Evolutionary conservation across 441 rosid genomes (phyloP).

Genomic region (Populus tomentosa): DNA sequence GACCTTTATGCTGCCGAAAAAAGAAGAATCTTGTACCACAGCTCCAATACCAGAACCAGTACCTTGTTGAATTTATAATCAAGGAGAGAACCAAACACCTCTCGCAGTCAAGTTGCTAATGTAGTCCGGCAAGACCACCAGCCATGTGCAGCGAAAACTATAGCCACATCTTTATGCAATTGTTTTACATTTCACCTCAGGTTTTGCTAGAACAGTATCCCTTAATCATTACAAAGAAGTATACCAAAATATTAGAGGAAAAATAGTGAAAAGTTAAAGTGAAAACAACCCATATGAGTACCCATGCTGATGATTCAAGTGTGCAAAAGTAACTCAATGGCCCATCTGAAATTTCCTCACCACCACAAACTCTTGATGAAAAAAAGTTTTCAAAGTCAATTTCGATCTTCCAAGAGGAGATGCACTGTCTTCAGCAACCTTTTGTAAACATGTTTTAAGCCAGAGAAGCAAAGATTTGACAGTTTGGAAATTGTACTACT

Average conservation of each 20-base stretch:
- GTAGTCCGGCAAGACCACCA: constrained; percentile 8
- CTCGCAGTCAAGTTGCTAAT: background rate
- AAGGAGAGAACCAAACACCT: background rate
- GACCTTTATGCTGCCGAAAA: background rate
- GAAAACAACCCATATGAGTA: constrained; percentile 35
- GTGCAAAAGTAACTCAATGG: constrained; percentile 18
- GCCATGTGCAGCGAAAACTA: constrained; percentile 20
- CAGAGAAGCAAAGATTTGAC: constrained; percentile 27
- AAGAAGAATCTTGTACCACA: background rate
- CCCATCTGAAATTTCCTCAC: constrained; percentile 18
- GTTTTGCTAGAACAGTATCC: constrained; percentile 8
- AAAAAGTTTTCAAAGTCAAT: background rate
- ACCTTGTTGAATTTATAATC: background rate
- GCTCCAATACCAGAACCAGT: background rate
- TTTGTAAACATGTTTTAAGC: constrained; percentile 18
- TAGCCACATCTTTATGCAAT: background rate
- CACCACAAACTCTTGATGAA: constrained; percentile 19
- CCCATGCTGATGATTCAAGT: constrained; percentile 40
- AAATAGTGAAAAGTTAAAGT: constrained; percentile 1
- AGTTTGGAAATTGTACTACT: constrained; percentile 22
- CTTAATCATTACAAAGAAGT: constrained; percentile 3
- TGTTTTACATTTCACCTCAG: background rate
- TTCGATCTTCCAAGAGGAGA: constrained; percentile 15
- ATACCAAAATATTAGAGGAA: background rate
- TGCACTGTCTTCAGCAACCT: constrained; percentile 15